Base-by-base conservation (phyloP, 2,329 filamentous ascomycete genomes). In the Uncinocarpus reesii region DNA sequence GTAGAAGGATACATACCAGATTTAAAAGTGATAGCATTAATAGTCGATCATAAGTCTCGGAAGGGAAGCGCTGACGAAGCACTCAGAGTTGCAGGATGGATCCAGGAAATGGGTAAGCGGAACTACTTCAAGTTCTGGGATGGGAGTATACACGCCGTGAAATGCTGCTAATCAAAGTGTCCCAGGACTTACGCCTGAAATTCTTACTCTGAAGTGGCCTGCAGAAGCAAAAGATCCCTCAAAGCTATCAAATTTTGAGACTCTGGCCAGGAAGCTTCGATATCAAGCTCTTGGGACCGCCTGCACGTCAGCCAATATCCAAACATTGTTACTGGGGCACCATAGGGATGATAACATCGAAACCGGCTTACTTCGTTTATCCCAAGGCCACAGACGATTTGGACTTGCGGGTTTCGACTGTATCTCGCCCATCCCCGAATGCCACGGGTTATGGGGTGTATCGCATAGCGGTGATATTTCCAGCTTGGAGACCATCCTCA, bases 341-440 rank as follows among this genome's bases (percentile, higher is more conserved):
- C 92, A 98, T 62, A 72, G 77, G 53, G 89, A 95, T 59, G 92
- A 98, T 59, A 86, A 92, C 60, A 84, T 88, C 48, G 92, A 98
- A 68, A 95, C 89, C 0, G 74, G 93, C 3, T 67, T 96, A 42
- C 84, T 88, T 80, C 78, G 92, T 35, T 65, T 96, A 29, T 65
- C 82, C 7, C 71, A 72, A 2, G 80, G 82, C 0, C 83, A 86
- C 57, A 70, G 76, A 2, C 77, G 78, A n/a, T 70, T 75, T n/a
- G 88, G 86, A 0, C 69, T 95, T 24, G 70, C 74, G 13, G 87
- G 84, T 2, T 92, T 94, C 57, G 74, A 73, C 7, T 57, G 70
- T 2, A 71, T 76, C 15, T 72, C 76, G 23, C 76, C 78, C 37
- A 87, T 95, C n/a, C 90, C 90, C 1, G 88, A 95, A 63, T 94